Conservation (phyloP, 1,284 basidiomycete genomes). For the Laetiporus sulphureus region DNA sequence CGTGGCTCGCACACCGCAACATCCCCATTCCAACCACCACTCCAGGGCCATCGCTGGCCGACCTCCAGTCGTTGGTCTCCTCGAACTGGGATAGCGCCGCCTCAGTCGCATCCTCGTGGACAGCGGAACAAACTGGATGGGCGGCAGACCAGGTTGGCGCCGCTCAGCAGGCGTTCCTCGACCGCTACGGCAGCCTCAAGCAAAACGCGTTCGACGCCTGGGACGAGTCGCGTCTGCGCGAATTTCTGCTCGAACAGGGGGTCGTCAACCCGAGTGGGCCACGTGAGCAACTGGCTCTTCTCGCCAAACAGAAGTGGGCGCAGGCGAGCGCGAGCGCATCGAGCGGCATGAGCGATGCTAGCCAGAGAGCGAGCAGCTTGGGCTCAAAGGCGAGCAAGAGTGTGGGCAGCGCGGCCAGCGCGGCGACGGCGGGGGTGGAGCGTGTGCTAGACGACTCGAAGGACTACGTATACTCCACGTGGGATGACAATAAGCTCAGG, state of each 20-base stretch:
- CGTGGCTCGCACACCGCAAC: slow-evolving; percentile 70
- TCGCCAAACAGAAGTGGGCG: slow-evolving; percentile 69
- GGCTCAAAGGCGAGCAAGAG: slow-evolving; percentile 38
- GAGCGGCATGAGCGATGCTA: slow-evolving; percentile 12
- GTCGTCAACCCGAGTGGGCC: slow-evolving; percentile 76
- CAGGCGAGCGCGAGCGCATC: slow-evolving; percentile 44
- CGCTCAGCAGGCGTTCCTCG: slow-evolving; percentile 60
- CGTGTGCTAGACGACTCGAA: slow-evolving; percentile 64
- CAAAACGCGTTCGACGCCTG: slow-evolving; percentile 61
- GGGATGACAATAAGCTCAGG: slow-evolving; percentile 73
- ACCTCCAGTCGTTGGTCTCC: slow-evolving; percentile 17
- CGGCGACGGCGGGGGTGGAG: slow-evolving; percentile 47
- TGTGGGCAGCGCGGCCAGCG: slow-evolving; percentile 27
- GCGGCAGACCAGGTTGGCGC: slow-evolving; percentile 54
- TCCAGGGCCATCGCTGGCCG: slow-evolving; percentile 35
- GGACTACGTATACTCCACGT: slow-evolving; percentile 85
- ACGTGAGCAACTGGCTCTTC: slow-evolving; percentile 70
- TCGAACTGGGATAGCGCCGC: slow-evolving; percentile 25
- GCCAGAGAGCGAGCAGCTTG: slow-evolving; percentile 17
- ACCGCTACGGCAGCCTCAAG: slow-evolving; percentile 28
- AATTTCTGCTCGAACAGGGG: slow-evolving; percentile 84
- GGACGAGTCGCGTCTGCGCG: slow-evolving; percentile 76
- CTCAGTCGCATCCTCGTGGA: slow-evolving; percentile 26
- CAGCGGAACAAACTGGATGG: slow-evolving; percentile 31
- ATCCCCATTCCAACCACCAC: slow-evolving; percentile 38